A percentile compares a stretch with the other conserved stretches of the same genome.
Evolutionary conservation across 202 grass and related monocot species (phyloP).

Genomic region (Zoysia matrella): DNA sequence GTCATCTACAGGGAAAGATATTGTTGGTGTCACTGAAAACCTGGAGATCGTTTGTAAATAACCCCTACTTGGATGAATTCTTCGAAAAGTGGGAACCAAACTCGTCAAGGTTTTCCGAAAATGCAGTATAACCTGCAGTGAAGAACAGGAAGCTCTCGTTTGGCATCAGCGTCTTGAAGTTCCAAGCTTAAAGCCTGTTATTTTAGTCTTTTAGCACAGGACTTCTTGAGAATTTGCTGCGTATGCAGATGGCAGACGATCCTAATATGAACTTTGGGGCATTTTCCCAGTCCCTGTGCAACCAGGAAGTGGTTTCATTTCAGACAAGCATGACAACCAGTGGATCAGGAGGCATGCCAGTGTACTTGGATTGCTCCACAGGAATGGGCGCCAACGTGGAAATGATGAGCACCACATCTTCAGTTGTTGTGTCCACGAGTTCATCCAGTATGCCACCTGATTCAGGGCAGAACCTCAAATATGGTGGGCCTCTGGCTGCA

Average conservation of each 20-base stretch:
- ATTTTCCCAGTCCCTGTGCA: constrained; percentile 75
- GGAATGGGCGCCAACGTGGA: constrained; percentile 48
- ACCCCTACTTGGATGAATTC: constrained; percentile 16
- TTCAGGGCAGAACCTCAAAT: constrained; percentile 60
- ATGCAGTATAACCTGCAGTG: constrained; percentile 1
- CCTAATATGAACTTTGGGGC: constrained; percentile 67
- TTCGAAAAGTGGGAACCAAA: constrained; percentile 21
- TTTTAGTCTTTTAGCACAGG: constrained; percentile 36
- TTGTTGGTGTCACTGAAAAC: not conserved
- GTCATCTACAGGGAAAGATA: constrained; percentile 29
- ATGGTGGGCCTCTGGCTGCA: constrained; percentile 63
- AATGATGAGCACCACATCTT: constrained; percentile 52
- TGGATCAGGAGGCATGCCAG: constrained; percentile 50
- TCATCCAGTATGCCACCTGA: constrained; percentile 54
- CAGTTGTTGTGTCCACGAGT: constrained; percentile 61
- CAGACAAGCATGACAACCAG: constrained; percentile 52
- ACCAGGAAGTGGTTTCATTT: constrained; percentile 89
- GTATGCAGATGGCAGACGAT: constrained; percentile 72
- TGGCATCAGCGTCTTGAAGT: constrained; percentile 27
- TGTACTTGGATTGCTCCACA: constrained; percentile 52
- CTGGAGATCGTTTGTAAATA: not conserved
- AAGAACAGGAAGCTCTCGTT: constrained; percentile 25
- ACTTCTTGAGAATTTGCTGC: constrained; percentile 31
- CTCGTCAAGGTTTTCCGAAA: not conserved
- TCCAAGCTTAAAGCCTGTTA: constrained; percentile 3